Percentiles rank a stretch among this genome's conserved stretches.
phyloP scores from a whole-genome alignment of 1,284 basidiomycete species.

The Tilletia indica region DNA sequence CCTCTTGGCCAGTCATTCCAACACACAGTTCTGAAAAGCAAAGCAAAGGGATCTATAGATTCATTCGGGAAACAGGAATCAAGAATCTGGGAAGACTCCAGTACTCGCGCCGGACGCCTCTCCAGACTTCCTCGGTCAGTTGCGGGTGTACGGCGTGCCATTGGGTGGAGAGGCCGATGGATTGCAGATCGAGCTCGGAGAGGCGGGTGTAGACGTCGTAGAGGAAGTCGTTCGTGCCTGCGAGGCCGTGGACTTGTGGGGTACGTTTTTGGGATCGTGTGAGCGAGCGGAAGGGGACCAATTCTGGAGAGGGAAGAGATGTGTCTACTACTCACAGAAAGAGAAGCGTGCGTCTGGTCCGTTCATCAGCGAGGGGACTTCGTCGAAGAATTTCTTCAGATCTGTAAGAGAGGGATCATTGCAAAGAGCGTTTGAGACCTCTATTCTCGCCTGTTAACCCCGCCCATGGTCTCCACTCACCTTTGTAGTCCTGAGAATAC shows the following conservation, averaged over 20 bases:
- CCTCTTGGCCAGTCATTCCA: not conserved
- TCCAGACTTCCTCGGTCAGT: conserved; percentile 44
- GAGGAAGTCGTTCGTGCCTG: conserved; percentile 75
- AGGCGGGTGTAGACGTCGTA: conserved; percentile 89
- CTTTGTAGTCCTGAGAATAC: conserved; percentile 81
- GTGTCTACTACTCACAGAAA: conserved; percentile 63
- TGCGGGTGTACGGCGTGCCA: conserved; percentile 71
- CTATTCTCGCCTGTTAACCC: too few species aligned
- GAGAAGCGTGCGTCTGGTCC: conserved; percentile 71
- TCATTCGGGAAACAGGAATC: conserved; percentile 33
- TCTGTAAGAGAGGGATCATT: conserved; percentile 57
- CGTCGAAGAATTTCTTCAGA: conserved; percentile 78
- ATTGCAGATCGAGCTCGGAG: conserved; percentile 78
- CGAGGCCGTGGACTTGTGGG: conserved; percentile 76
- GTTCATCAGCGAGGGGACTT: conserved; percentile 75
- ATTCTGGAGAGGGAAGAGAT: not conserved
- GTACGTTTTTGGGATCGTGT: not conserved
- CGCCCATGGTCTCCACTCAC: conserved; percentile 56
- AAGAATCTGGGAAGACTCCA: conserved; percentile 43
- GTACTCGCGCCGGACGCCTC: conserved; percentile 47
- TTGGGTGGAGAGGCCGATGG: conserved; percentile 70
- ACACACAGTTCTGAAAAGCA: not conserved
- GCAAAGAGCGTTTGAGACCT: too few species aligned
- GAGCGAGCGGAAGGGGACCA: not conserved
- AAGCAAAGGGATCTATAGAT: not conserved